phyloP scores from a whole-genome alignment of 2,329 filamentous ascomycete genomes.

The Periconia sp. region DNA sequence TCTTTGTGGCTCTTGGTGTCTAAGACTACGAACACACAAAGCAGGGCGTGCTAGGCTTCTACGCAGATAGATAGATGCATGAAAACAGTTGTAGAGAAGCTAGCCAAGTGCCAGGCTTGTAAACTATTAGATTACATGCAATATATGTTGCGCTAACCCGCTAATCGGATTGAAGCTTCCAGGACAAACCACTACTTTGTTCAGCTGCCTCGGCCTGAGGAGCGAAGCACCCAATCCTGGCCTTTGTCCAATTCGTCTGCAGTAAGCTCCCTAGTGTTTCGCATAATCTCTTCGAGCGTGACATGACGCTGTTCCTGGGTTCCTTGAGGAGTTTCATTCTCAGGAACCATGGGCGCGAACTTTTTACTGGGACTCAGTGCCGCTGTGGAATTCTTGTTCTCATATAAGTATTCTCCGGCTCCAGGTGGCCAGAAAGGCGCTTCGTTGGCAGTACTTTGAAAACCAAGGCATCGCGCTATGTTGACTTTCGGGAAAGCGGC shows the following conservation, averaged over 20 bases:
- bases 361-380: background rate
- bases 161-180: too few species aligned
- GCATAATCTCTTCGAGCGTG: background rate
- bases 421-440: background rate
- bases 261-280: background rate
- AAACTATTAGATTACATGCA: too few species aligned
- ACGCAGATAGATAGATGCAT: too few species aligned
- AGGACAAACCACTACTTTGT: too few species aligned
- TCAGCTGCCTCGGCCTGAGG: background rate
- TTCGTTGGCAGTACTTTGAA: background rate
- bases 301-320: background rate
- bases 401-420: background rate
- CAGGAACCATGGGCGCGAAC: background rate
- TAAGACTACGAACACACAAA: too few species aligned
- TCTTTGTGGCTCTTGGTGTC: too few species aligned
- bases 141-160: too few species aligned
- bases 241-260: conserved; percentile 1
- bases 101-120: too few species aligned
- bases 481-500: background rate
- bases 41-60: too few species aligned
- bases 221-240: background rate
- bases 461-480: background rate
- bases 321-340: background rate
- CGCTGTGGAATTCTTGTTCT: background rate
- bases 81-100: too few species aligned